These are phyloP conservation scores for Aspergillus japonicus DNA, from an alignment of 2,329 filamentous ascomycete species.

Conservation along the genomic window DNA sequence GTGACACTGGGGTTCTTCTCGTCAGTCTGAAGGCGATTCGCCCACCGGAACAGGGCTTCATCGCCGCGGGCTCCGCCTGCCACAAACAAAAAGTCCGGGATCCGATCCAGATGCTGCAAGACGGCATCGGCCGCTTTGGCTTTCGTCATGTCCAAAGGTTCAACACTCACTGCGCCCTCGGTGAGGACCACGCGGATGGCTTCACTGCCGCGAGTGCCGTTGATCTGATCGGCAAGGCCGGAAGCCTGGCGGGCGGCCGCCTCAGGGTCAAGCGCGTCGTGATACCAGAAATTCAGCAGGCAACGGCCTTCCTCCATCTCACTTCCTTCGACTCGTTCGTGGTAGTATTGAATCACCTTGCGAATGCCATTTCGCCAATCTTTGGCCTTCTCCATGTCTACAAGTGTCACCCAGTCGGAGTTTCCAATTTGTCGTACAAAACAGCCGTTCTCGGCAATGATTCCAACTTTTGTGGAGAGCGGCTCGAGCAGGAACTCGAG, in stretches of 20 bases:
- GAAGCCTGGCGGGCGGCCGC: constrained; percentile 76
- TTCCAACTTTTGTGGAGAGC: constrained; percentile 67
- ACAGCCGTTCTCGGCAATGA: constrained; percentile 91
- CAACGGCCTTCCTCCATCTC: constrained; percentile 83
- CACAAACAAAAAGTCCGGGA: constrained; percentile 81
- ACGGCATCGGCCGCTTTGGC: constrained; percentile 73
- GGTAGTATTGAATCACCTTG: constrained; percentile 81
- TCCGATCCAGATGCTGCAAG: constrained; percentile 60
- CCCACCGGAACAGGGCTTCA: constrained; percentile 89
- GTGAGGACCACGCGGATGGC: constrained; percentile 78
- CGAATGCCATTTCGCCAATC: constrained; percentile 81
- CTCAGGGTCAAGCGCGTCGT: constrained; percentile 71
- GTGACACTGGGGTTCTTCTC: constrained; percentile 64
- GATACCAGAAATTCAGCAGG: constrained; percentile 84
- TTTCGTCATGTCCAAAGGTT: constrained; percentile 83
- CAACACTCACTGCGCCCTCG: constrained; percentile 77
- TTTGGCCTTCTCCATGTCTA: constrained; percentile 66
- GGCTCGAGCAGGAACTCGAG: constrained; percentile 74
- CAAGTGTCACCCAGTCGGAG: constrained; percentile 71
- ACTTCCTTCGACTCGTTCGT: constrained; percentile 82
- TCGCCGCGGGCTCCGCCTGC: constrained; percentile 86
- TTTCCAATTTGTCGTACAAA: constrained; percentile 71
- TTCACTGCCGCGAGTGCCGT: constrained; percentile 80
- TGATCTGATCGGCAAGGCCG: constrained; percentile 90
- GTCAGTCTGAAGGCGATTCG: constrained; percentile 67